Base-by-base conservation (phyloP, 208 protist species). In the Leishmania major region DNA sequence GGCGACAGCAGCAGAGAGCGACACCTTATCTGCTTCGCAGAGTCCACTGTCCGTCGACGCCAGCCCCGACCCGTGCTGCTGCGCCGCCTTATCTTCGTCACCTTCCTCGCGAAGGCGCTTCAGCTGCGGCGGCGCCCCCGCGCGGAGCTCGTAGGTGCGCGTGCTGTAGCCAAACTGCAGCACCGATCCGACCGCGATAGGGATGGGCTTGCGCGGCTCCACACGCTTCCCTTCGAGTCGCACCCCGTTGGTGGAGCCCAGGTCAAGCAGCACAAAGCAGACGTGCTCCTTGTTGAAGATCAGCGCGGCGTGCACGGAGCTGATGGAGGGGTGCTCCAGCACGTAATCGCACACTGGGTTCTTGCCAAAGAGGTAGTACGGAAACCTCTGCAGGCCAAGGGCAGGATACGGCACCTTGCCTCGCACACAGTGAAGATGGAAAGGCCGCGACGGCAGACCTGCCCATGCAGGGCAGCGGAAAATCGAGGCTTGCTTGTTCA, bases 321-420 rank as follows among this genome's bases (percentile, higher is more conserved):
- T 96, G 79, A 97, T 86, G 2, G 94, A 97, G 2, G 90, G 90
- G 87, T 98, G 96, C 75, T 97, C 90, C 57, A 97, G 84, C n/a
- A 91, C 85, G 87, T 96, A 97, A 86, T 98, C 96, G 78, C 92
- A 96, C 40, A 94, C 88, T 17, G 51, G 5, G 85, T 80, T 96
- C 80, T 90, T 87, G 53, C 96, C 96, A 67, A 98, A 90, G 13
- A 98, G 90, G 70, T 98, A 98, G 87, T 93, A 98, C 1, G 96
- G 92, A 80, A 94, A 96, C 37, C 93, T 88, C 62, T 93, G 84
- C 3, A 97, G 82, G 7, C 86, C 89, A 4, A 97, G 85, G 6
- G 94, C 83, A 11, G 94, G 89, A 31, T 91, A 85, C 11, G 81
- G 64, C 8, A 81, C 53, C 22, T 88, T 89, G 40, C 87, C 88